Evolutionary conservation across 768 basidiomycete species (phyloP).

Genomic region (Amanita fuliginea): DNA sequence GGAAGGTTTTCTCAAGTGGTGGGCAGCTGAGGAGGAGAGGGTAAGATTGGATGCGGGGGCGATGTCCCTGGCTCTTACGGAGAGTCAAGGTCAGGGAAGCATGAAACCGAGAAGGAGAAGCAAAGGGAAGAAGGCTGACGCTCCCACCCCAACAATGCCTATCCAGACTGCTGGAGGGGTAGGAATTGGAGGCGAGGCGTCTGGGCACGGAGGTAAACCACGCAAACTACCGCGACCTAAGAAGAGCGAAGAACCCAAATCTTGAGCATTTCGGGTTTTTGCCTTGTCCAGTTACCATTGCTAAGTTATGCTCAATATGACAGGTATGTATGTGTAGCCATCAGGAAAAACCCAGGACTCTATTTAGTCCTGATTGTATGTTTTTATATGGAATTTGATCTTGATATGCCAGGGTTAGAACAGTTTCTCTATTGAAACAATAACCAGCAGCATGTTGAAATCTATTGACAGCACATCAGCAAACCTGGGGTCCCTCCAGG

Average conservation of each 20-base stretch:
- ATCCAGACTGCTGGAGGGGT: too few relatives aligned
- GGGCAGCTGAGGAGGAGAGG: slow-evolving; percentile 73
- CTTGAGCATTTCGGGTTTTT: too few relatives aligned
- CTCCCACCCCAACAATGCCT: too few relatives aligned
- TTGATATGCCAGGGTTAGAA: too few relatives aligned
- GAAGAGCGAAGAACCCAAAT: not conserved
- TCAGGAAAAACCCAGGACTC: too few relatives aligned
- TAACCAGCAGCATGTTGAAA: too few relatives aligned
- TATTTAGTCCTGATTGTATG: too few relatives aligned
- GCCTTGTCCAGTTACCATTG: not conserved
- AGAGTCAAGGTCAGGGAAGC: not conserved
- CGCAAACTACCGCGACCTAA: not conserved
- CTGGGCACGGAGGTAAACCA: not conserved
- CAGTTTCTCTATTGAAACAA: too few relatives aligned
- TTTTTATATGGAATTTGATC: too few relatives aligned
- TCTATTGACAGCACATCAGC: too few relatives aligned
- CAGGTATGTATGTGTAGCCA: too few relatives aligned
- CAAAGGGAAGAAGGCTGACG: not conserved
- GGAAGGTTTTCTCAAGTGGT: slow-evolving; percentile 82
- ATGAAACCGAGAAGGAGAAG: slow-evolving; percentile 1
- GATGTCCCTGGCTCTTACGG: not conserved
- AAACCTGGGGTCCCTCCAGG: too few relatives aligned
- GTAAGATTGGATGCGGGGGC: slow-evolving; percentile 32
- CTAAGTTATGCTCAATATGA: slow-evolving; percentile 1
- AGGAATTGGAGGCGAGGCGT: not conserved